Percentiles rank a stretch among this genome's conserved stretches.
These are phyloP conservation scores for Leccinum insigne DNA, from an alignment of 1,284 basidiomycete genomes.

Conservation along the genomic window DNA sequence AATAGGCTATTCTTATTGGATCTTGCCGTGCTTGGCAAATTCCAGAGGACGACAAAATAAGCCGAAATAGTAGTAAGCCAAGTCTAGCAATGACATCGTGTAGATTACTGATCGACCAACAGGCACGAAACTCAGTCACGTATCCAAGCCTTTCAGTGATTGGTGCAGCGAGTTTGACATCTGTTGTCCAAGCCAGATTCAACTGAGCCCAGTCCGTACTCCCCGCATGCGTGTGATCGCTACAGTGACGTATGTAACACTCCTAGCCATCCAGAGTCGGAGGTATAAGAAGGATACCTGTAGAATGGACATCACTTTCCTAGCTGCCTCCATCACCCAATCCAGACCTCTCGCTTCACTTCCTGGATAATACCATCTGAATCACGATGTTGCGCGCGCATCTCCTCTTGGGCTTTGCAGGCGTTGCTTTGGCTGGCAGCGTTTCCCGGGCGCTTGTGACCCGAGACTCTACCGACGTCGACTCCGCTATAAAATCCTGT, in stretches of 20 bases:
- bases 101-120: too few relatives aligned
- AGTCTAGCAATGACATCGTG: too few relatives aligned
- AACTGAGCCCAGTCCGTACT: neutral
- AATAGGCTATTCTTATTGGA: too few relatives aligned
- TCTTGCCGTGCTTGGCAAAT: too few relatives aligned
- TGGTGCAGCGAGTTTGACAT: neutral
- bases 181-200: neutral
- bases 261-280: neutral
- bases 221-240: neutral
- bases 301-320: neutral
- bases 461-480: conserved; percentile 8
- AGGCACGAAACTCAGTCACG: neutral
- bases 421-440: conserved; percentile 5
- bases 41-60: too few relatives aligned
- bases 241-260: neutral
- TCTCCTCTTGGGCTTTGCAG: conserved; percentile 7
- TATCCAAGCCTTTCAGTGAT: neutral
- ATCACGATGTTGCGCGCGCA: conserved; percentile 4
- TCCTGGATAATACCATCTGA: neutral
- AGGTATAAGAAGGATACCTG: neutral
- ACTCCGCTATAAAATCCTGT: conserved; percentile 8
- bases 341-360: neutral
- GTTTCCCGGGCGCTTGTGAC: conserved; percentile 9
- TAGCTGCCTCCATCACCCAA: neutral
- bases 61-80: too few relatives aligned